Percentiles rank a stretch among this genome's conserved stretches.
Evolutionary conservation across 108 stramenopile genomes (phyloP).

Genomic region (Cyclotella kingstonii): DNA sequence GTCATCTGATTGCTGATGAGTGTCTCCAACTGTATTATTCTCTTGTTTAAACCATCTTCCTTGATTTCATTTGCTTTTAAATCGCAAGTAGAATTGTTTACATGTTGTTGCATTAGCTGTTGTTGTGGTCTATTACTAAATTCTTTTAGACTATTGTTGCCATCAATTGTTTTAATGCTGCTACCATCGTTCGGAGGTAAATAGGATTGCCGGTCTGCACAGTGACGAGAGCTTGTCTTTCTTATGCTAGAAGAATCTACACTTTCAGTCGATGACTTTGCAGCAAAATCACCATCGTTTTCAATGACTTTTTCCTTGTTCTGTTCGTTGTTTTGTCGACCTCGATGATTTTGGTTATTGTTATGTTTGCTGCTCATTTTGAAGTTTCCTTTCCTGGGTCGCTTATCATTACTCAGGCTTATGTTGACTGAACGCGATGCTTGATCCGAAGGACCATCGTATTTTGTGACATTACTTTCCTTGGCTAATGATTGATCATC

Average conservation of each 20-base stretch:
- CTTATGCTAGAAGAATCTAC: neutral
- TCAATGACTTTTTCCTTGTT: too few species aligned
- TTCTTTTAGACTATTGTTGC: conserved; percentile 40
- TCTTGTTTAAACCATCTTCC: conserved; percentile 31
- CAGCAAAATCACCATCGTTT: neutral
- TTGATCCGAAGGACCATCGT: neutral
- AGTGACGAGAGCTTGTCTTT: neutral
- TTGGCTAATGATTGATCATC: neutral
- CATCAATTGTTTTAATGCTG: conserved; percentile 20
- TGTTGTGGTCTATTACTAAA: conserved; percentile 28
- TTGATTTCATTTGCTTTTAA: neutral
- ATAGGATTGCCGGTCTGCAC: neutral
- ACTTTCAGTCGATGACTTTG: neutral
- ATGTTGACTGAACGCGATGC: neutral
- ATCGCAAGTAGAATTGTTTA: neutral
- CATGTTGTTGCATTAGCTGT: neutral
- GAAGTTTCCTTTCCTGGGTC: neutral
- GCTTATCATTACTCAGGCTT: neutral
- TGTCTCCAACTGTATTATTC: conserved; percentile 70
- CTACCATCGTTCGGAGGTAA: neutral
- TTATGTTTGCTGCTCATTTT: conserved; percentile 1
- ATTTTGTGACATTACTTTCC: neutral
- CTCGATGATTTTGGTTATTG: neutral
- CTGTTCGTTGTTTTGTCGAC: too few species aligned
- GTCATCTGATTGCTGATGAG: conserved; percentile 67